Conservation (phyloP, 2,329 filamentous ascomycete species). For the Hypoxylon sp. region DNA sequence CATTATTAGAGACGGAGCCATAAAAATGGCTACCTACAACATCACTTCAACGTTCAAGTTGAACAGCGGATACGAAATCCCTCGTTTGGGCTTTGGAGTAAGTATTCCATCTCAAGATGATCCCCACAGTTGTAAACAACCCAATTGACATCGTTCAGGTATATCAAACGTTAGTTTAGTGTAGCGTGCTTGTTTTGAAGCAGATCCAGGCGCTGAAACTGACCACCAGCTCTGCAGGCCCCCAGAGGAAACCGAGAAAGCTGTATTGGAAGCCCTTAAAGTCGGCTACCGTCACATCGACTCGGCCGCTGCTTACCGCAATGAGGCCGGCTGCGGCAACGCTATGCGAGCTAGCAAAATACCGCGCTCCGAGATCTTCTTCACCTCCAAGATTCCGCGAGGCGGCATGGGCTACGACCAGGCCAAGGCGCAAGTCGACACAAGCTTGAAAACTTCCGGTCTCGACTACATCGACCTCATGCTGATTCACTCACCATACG, state of each 20-base stretch:
- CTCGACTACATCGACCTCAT: slow-evolving; percentile 76
- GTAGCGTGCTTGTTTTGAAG: neutral
- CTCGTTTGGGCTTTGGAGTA: slow-evolving; percentile 67
- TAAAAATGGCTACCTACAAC: slow-evolving; percentile 63
- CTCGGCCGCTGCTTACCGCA: slow-evolving; percentile 64
- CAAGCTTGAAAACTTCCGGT: slow-evolving; percentile 71
- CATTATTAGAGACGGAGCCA: slow-evolving; percentile 49
- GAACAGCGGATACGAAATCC: slow-evolving; percentile 66
- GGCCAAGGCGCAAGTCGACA: slow-evolving; percentile 72
- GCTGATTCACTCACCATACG: slow-evolving; percentile 72
- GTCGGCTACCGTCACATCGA: slow-evolving; percentile 69
- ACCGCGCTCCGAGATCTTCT: slow-evolving; percentile 64
- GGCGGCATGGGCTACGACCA: slow-evolving; percentile 67
- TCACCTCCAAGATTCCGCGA: slow-evolving; percentile 68
- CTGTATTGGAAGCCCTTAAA: slow-evolving; percentile 61
- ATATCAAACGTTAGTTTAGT: slow-evolving; percentile 62
- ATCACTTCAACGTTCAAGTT: slow-evolving; percentile 65
- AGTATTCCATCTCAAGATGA: slow-evolving; percentile 45
- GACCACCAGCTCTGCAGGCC: slow-evolving; percentile 48
- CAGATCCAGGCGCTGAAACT: slow-evolving; percentile 1
- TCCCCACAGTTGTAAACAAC: neutral
- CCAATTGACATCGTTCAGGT: slow-evolving; percentile 55
- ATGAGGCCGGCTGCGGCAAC: slow-evolving; percentile 63
- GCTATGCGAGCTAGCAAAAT: slow-evolving; percentile 58
- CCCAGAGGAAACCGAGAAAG: slow-evolving; percentile 54